Evolutionary conservation across 2,329 filamentous ascomycete species (phyloP).

Genomic region (Paraphoma chrysanthemicola): DNA sequence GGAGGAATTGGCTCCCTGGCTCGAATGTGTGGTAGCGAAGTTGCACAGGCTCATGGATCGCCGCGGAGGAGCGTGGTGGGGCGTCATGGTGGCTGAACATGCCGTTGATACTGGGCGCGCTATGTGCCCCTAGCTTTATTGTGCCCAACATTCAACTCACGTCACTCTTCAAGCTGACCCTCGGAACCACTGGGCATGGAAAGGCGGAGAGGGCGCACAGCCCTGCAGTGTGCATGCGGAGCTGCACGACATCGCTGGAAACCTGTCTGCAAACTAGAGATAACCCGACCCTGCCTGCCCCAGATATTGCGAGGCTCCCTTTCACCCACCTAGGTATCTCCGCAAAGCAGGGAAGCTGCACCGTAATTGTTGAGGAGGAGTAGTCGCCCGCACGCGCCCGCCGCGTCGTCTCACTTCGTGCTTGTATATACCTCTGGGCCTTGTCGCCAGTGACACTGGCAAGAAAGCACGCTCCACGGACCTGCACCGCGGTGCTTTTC

Average conservation of each 20-base stretch:
- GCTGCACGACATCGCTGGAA: slow-evolving; percentile 6
- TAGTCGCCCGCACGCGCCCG: slow-evolving; percentile 9
- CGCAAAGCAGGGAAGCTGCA: slow-evolving; percentile 18
- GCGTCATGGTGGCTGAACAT: slow-evolving; percentile 12
- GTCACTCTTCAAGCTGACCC: slow-evolving; percentile 8
- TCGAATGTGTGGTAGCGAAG: background rate
- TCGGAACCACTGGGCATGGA: slow-evolving; percentile 2
- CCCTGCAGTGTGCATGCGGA: slow-evolving; percentile 3
- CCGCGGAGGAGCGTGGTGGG: slow-evolving; percentile 10
- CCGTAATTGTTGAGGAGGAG: slow-evolving; percentile 10
- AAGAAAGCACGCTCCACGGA: slow-evolving; percentile 7
- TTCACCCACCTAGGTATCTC: slow-evolving; percentile 7
- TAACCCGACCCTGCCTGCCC: background rate
- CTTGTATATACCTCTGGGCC: background rate
- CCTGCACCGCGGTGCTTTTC: background rate
- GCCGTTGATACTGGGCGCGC: slow-evolving; percentile 5
- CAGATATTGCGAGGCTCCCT: background rate
- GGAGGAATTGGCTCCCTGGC: background rate
- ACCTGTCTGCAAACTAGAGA: background rate
- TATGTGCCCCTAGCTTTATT: slow-evolving; percentile 4
- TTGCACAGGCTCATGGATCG: slow-evolving; percentile 4
- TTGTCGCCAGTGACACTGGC: background rate
- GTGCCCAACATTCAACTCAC: slow-evolving; percentile 5
- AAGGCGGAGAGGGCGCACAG: slow-evolving; percentile 3
- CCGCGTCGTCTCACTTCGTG: slow-evolving; percentile 4